Conservation (phyloP, 495 filamentous ascomycete species). For the Neurospora sp. region DNA sequence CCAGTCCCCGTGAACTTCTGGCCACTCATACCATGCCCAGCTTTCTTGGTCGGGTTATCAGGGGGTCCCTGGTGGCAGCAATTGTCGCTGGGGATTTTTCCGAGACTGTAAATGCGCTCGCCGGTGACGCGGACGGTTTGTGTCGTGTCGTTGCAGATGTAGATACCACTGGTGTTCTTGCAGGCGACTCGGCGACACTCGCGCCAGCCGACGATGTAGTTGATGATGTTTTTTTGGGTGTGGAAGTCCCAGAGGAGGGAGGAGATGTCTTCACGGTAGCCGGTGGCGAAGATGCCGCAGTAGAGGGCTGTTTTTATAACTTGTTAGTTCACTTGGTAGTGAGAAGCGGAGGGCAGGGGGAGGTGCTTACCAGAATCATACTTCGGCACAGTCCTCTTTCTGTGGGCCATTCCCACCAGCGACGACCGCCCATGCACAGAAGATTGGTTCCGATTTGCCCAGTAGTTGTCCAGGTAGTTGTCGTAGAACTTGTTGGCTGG, state of each 20-base stretch:
- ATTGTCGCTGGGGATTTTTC: background rate
- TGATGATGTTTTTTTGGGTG: background rate
- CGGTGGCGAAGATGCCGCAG: conserved; percentile 11
- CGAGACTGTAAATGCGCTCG: background rate
- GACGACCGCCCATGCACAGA: background rate
- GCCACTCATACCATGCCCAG: background rate
- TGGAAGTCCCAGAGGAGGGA: background rate
- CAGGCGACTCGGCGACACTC: conserved; percentile 2
- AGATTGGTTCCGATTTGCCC: background rate
- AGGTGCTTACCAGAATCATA: background rate
- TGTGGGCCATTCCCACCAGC: background rate
- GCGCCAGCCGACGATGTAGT: conserved; percentile 1
- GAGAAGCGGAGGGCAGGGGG: background rate
- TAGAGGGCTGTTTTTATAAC: background rate
- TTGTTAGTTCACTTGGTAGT: background rate
- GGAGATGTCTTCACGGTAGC: background rate
- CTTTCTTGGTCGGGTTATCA: fast-evolving
- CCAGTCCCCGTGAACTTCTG: conserved; percentile 1
- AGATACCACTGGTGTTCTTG: conserved; percentile 2
- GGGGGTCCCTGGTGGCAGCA: conserved; percentile 1
- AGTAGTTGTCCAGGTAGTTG: background rate
- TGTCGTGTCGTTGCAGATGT: conserved; percentile 14
- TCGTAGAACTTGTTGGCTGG: background rate
- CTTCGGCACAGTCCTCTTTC: background rate
- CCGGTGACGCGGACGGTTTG: background rate